A percentile compares a stretch with the other conserved stretches of the same genome.
Evolutionary conservation across 805 yeast species (phyloP).

Genomic region (Cyberlindnera misumaiensis): DNA sequence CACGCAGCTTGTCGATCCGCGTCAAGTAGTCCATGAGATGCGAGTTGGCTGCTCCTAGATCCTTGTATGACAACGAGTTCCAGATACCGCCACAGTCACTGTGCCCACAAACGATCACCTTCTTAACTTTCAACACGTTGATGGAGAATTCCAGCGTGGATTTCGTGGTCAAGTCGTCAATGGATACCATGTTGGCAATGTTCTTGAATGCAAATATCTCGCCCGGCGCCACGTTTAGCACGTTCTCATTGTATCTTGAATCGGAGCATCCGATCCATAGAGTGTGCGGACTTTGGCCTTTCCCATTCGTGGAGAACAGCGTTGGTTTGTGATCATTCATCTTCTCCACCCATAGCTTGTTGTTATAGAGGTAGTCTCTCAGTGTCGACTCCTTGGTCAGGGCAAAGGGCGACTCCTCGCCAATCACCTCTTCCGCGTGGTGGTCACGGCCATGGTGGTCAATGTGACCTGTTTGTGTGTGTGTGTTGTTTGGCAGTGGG

Average conservation of each 20-base stretch:
- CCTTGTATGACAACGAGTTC: slow-evolving; percentile 63
- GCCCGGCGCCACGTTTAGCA: slow-evolving; percentile 78
- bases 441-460: slow-evolving; percentile 4
- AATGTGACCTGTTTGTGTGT: not conserved
- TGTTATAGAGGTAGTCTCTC: slow-evolving; percentile 42
- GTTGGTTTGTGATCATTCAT: slow-evolving; percentile 21
- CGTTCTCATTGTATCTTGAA: slow-evolving; percentile 78
- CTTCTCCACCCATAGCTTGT: slow-evolving; percentile 38
- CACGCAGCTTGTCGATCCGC: slow-evolving; percentile 61
- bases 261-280: slow-evolving; percentile 94
- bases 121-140: slow-evolving; percentile 72
- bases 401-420: slow-evolving; percentile 19
- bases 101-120: slow-evolving; percentile 86
- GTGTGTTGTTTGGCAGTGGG: not conserved
- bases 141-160: slow-evolving; percentile 86
- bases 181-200: slow-evolving; percentile 71
- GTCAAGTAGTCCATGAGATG: slow-evolving; percentile 40
- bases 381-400: slow-evolving; percentile 41
- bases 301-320: slow-evolving; percentile 41
- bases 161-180: slow-evolving; percentile 62
- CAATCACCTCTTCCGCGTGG: slow-evolving; percentile 7
- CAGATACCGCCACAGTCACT: slow-evolving; percentile 92
- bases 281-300: slow-evolving; percentile 90
- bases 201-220: slow-evolving; percentile 86
- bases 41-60: slow-evolving; percentile 50